Percentiles rank a stretch among this genome's conserved stretches.
These are phyloP conservation scores for Arabidopsis hybrid DNA, from an alignment of 441 rosid genomes.

Conservation along the genomic window DNA sequence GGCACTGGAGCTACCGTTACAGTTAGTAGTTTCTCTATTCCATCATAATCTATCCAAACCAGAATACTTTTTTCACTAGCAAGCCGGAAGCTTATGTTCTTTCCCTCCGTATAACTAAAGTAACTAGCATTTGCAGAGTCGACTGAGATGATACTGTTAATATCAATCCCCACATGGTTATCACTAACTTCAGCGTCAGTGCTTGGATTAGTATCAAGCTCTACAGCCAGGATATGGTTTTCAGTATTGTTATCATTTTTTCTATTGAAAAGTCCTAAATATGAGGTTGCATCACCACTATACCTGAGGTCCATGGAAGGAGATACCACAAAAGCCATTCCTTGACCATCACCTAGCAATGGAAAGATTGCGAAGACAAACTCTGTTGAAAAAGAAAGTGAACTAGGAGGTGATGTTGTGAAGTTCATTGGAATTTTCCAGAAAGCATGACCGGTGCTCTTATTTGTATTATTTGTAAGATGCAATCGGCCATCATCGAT, in stretches of 20 bases:
- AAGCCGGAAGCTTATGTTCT: background rate
- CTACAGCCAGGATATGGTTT: conserved; percentile 35
- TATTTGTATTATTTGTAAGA: background rate
- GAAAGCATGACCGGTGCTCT: conserved; percentile 35
- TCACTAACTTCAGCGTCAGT: conserved; percentile 3
- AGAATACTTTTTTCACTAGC: conserved; percentile 21
- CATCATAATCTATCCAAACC: conserved; percentile 42
- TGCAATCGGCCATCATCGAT: background rate
- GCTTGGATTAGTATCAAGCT: conserved; percentile 18
- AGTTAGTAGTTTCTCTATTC: conserved; percentile 4
- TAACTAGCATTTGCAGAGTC: background rate
- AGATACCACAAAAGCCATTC: conserved; percentile 41
- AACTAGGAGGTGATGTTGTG: background rate
- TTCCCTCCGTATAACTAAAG: background rate
- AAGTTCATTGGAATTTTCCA: background rate
- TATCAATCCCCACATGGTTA: conserved; percentile 42
- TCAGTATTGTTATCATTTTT: conserved; percentile 10
- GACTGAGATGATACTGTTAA: conserved; percentile 21
- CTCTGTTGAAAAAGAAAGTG: conserved; percentile 30
- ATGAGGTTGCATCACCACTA: background rate
- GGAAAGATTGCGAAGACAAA: conserved; percentile 40
- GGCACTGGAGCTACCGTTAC: conserved; percentile 44
- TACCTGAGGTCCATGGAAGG: conserved; percentile 18
- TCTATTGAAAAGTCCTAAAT: conserved; percentile 19
- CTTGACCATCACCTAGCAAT: conserved; percentile 22